Conservation (phyloP, 805 yeast species). For the Ogataea thermomethanolica region DNA sequence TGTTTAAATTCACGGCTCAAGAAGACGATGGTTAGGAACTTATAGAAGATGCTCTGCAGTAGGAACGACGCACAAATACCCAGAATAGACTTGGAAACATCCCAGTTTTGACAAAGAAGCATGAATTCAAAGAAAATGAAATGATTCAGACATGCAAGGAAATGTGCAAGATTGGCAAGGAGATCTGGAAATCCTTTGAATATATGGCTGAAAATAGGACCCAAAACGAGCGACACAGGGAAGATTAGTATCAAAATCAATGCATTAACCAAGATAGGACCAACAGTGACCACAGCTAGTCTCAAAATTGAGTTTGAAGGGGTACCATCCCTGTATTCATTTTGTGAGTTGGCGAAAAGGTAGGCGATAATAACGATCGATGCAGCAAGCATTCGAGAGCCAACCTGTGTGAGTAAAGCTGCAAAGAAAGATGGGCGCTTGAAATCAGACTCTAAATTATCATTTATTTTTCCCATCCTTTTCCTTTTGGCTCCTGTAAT, state of each 20-base stretch:
- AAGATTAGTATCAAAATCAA: slow-evolving; percentile 39
- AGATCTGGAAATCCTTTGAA: slow-evolving; percentile 45
- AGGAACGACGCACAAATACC: slow-evolving; percentile 57
- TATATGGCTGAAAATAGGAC: slow-evolving; percentile 47
- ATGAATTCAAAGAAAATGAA: slow-evolving; percentile 56
- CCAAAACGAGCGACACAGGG: slow-evolving; percentile 43
- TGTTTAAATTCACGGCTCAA: slow-evolving; percentile 61
- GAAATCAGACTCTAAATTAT: slow-evolving; percentile 40
- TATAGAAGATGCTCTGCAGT: slow-evolving; percentile 57
- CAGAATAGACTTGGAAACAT: slow-evolving; percentile 53
- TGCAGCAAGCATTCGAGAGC: slow-evolving; percentile 37
- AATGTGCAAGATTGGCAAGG: slow-evolving; percentile 56
- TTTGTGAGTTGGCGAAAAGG: slow-evolving; percentile 52
- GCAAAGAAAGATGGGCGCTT: slow-evolving; percentile 48
- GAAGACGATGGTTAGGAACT: slow-evolving; percentile 44
- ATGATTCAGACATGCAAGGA: slow-evolving; percentile 49
- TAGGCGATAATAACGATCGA: slow-evolving; percentile 42
- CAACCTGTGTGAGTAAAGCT: slow-evolving; percentile 39
- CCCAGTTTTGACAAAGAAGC: slow-evolving; percentile 68
- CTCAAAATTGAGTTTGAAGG: slow-evolving; percentile 44
- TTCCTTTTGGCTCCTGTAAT: slow-evolving; percentile 54
- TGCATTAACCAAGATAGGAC: slow-evolving; percentile 47
- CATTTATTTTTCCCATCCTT: slow-evolving; percentile 36
- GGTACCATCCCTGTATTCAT: slow-evolving; percentile 34
- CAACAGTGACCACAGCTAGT: slow-evolving; percentile 40